phyloP scores from a whole-genome alignment of 257 asterid species.

The Solanum gandarillasii region DNA sequence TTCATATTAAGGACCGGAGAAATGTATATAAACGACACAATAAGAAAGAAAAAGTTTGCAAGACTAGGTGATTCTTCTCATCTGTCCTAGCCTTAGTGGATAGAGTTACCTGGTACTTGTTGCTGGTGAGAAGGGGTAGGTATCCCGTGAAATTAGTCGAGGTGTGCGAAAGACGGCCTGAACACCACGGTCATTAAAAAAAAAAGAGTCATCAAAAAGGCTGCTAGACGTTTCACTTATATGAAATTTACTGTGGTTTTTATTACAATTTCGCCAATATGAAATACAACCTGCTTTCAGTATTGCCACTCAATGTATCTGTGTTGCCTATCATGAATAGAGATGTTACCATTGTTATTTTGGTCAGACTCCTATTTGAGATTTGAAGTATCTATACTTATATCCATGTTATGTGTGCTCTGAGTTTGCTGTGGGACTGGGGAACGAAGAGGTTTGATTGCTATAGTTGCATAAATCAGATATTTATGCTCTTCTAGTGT shows the following conservation, averaged over 20 bases:
- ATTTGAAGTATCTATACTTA: neutral
- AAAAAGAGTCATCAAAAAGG: neutral
- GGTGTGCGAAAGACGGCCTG: too few species aligned
- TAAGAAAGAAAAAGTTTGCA: neutral
- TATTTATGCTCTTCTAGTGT: neutral
- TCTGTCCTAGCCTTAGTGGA: too few species aligned
- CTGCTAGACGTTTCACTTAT: neutral
- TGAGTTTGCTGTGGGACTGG: neutral
- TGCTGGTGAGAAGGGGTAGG: too few species aligned
- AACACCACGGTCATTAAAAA: too few species aligned
- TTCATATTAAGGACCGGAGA: neutral
- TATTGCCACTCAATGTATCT: neutral
- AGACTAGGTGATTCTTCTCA: neutral
- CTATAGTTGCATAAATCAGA: neutral
- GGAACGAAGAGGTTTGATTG: neutral
- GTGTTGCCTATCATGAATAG: neutral
- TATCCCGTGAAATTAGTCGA: too few species aligned
- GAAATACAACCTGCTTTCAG: neutral
- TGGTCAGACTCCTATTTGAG: neutral
- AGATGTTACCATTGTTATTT: neutral
- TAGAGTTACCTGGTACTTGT: too few species aligned
- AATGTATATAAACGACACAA: neutral
- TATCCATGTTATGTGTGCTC: neutral
- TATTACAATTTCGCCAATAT: neutral
- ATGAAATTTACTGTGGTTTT: neutral